phyloP scores from a whole-genome alignment of 495 filamentous ascomycete genomes.

The Neurospora sp. region DNA sequence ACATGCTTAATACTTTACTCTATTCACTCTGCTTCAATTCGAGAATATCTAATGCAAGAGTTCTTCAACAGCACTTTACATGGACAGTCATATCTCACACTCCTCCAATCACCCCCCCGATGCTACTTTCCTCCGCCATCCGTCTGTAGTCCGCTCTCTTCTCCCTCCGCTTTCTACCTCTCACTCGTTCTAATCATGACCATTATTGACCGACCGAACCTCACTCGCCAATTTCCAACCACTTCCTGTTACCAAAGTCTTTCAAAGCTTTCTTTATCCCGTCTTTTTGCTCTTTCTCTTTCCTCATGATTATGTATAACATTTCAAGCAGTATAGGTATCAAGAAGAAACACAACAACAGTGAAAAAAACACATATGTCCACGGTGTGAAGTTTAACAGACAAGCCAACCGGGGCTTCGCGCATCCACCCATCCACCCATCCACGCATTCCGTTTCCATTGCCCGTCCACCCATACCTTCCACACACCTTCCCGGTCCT shows the following conservation, averaged over 20 bases:
- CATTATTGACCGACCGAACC: background rate
- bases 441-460: background rate
- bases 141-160: too few relatives aligned
- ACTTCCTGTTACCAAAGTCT: background rate
- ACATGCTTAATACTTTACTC: background rate
- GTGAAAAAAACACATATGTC: background rate
- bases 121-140: background rate
- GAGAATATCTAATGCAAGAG: background rate
- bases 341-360: constrained; percentile 1
- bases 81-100: background rate
- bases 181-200: background rate
- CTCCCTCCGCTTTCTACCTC: background rate
- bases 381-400: constrained; percentile 1
- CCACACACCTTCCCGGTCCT: background rate
- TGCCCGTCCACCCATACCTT: background rate
- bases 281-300: background rate
- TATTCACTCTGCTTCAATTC: background rate
- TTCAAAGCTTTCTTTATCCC: constrained; percentile 8
- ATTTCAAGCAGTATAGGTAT: background rate
- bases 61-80: background rate
- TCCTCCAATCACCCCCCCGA: background rate
- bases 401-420: background rate
- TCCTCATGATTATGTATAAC: constrained; percentile 1
- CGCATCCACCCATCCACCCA: background rate
- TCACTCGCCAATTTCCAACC: background rate